These are phyloP conservation scores for Crotalaria pallida DNA, from an alignment of 306 rosid species.

Conservation along the genomic window DNA sequence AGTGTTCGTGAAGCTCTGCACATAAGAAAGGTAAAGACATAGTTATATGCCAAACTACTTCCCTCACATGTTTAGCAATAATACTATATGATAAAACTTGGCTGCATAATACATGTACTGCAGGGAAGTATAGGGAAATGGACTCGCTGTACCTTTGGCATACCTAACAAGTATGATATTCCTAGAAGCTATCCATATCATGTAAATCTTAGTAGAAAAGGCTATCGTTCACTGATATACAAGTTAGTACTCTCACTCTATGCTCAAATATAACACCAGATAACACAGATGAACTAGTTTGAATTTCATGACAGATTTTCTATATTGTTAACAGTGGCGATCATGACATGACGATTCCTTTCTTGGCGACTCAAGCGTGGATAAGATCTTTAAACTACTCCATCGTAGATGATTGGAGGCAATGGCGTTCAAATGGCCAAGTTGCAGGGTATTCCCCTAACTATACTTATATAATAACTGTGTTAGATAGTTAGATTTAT, in stretches of 20 bases:
- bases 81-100: neutral
- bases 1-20: slow-evolving; percentile 43
- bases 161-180: neutral
- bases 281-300: neutral
- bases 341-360: slow-evolving; percentile 36
- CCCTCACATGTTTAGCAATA: neutral
- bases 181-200: slow-evolving; percentile 22
- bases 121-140: slow-evolving; percentile 44
- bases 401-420: slow-evolving; percentile 56
- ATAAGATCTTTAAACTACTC: slow-evolving; percentile 44
- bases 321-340: slow-evolving; percentile 38
- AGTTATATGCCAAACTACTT: neutral
- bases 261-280: neutral
- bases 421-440: slow-evolving; percentile 36
- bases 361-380: slow-evolving; percentile 52
- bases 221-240: slow-evolving; percentile 45
- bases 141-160: slow-evolving; percentile 23
- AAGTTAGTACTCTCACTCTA: slow-evolving; percentile 18
- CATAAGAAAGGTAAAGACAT: slow-evolving; percentile 46
- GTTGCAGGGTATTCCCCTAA: slow-evolving; percentile 39
- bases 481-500: neutral
- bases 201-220: slow-evolving; percentile 40
- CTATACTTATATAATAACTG: neutral
- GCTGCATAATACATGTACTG: neutral
- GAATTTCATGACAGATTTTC: neutral